These are phyloP conservation scores for Coemansia sp. DNA, from an alignment of 192 early-diverging fungal genomes.

Conservation along the genomic window DNA sequence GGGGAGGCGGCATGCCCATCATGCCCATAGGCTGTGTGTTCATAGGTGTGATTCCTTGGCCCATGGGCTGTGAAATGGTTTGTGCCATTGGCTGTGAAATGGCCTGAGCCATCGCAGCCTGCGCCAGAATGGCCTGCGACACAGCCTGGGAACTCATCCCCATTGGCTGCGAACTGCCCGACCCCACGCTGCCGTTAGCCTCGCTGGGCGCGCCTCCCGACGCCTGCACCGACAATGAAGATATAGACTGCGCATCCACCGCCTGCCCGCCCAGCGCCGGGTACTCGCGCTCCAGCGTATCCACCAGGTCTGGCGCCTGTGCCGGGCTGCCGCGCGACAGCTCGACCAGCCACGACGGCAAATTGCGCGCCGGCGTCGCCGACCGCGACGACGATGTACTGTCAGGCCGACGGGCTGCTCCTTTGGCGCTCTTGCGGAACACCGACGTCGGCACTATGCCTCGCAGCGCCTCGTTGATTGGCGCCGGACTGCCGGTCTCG, in stretches of 20 bases:
- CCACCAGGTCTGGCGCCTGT: conserved; percentile 29
- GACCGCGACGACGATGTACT: conserved; percentile 35
- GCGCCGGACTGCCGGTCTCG: conserved; percentile 38
- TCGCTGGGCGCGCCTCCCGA: conserved; percentile 40
- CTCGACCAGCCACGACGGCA: conserved; percentile 52
- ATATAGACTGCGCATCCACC: conserved; percentile 39
- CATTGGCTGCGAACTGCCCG: conserved; percentile 31
- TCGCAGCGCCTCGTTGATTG: conserved; percentile 49
- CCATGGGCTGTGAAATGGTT: too few species aligned
- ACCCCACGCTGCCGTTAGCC: conserved; percentile 7
- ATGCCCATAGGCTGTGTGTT: too few species aligned
- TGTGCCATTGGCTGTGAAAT: too few species aligned
- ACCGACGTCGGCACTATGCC: conserved; percentile 55
- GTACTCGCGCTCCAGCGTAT: conserved; percentile 43
- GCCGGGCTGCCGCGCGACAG: conserved; percentile 44
- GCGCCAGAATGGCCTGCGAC: not conserved
- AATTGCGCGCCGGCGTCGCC: conserved; percentile 40
- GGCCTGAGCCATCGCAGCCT: not conserved
- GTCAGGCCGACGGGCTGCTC: conserved; percentile 16
- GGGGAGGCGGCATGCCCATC: too few species aligned
- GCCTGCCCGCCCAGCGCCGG: conserved; percentile 27
- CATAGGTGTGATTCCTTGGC: too few species aligned
- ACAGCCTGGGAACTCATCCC: conserved; percentile 14
- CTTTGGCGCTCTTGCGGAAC: conserved; percentile 49
- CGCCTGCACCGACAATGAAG: conserved; percentile 49